Base-by-base conservation (phyloP, 2,329 filamentous ascomycete genomes). In the Alternaria angustiovoidea region DNA sequence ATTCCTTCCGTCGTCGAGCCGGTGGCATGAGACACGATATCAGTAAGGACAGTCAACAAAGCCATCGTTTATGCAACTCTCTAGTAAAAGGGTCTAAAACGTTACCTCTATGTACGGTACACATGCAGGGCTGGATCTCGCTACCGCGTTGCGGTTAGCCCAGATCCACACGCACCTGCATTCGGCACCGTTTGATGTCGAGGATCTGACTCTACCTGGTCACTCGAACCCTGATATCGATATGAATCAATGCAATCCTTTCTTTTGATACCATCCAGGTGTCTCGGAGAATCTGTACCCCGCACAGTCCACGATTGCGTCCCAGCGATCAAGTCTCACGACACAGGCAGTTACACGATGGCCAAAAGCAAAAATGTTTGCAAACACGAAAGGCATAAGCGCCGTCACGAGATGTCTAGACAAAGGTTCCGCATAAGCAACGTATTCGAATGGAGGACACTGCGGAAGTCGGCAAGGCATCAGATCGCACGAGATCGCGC, bases 381-480 rank as follows among this genome's bases (percentile, higher is more conserved):
- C 20, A 14, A 24, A 24, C 32, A 8, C 7, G 32, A n/a, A 49
- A 38, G 46, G 8, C 30, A n/a, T 4, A 38, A 14, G 28, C 39
- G 28, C 18, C 28, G 39, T 24, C 20, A 18, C 9, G 20, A 30
- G 7, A 8, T 53, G 9, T n/a, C 16, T 12, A 11, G 34, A 32
- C 18, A 43, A 32, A 16, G 22, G 2, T 30, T 26, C n/a, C 42
- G 36, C 30, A 61, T 61, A 32, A 24, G 22, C n/a, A 28, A 18
- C 14, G 16, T 1, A 22, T 4, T 47, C 22, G 47, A 56, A 22
- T 44, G 26, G 8, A 55, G 62, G 32, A 65, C 49, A 7, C 32
- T 16, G 1, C 14, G 32, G 32, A 36, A 36, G 32, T 36, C 46
- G 5, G 49, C 47, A 14, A 55, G 57, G 24, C 52, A 58, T 12